These are phyloP conservation scores for Houttuynia cordata DNA, from an alignment of 164 flowering plant genomes.

Conservation along the genomic window DNA sequence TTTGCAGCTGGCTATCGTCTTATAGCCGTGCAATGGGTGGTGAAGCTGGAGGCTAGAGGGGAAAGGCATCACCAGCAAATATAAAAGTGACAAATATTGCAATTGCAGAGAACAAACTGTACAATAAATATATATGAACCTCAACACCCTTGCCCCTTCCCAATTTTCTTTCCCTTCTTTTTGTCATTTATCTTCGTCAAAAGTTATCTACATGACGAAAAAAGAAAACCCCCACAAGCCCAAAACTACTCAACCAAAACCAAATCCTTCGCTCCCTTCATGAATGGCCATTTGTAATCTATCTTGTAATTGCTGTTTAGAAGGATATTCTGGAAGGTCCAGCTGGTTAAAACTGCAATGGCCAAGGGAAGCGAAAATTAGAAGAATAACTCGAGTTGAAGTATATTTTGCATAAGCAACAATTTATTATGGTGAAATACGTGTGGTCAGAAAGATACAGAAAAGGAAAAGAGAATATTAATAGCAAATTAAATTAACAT, in stretches of 20 bases:
- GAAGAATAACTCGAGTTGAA: too few species aligned
- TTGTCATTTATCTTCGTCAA: not conserved
- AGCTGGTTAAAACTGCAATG: conserved; percentile 85
- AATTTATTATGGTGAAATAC: too few species aligned
- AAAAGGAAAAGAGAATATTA: too few species aligned
- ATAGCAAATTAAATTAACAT: not conserved
- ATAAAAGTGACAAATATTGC: conserved; percentile 20
- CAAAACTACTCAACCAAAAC: conserved; percentile 50
- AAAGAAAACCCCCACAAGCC: not conserved
- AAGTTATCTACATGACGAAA: not conserved
- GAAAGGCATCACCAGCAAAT: conserved; percentile 5
- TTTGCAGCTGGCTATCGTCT: too few species aligned
- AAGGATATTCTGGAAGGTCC: conserved; percentile 93
- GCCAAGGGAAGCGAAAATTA: not conserved
- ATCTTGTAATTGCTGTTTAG: conserved; percentile 78
- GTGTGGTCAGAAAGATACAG: too few species aligned
- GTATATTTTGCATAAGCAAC: too few species aligned
- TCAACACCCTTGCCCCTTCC: conserved; percentile 11
- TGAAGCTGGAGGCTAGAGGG: not conserved
- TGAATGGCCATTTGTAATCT: conserved; percentile 87
- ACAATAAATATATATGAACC: conserved; percentile 48
- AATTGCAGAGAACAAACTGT: conserved; percentile 12
- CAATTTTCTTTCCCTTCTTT: conserved; percentile 4
- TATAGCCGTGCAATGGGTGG: too few species aligned
- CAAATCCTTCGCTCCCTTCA: conserved; percentile 93